These are phyloP conservation scores for Rostrohypoxylon terebratum DNA, from an alignment of 495 filamentous ascomycete species.

Conservation along the genomic window DNA sequence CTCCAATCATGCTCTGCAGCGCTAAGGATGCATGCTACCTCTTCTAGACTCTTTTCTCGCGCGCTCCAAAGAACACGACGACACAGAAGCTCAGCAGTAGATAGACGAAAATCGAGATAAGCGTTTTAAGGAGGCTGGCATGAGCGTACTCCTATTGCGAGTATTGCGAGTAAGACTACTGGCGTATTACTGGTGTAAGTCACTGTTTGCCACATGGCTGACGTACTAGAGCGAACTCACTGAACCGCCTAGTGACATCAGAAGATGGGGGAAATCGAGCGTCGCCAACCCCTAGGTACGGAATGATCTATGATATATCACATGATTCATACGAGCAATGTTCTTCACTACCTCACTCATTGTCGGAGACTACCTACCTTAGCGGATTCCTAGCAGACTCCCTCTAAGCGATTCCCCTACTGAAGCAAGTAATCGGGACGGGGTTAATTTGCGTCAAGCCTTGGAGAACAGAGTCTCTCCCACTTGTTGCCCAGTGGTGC, in stretches of 20 bases:
- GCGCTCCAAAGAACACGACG: constrained; percentile 12
- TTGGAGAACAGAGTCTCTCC: constrained; percentile 51
- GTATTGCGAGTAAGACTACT: constrained; percentile 29
- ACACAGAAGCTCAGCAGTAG: constrained; percentile 36
- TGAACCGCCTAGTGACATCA: constrained; percentile 37
- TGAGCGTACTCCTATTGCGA: constrained; percentile 31
- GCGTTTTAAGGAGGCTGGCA: constrained; percentile 32
- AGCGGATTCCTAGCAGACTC: constrained; percentile 50
- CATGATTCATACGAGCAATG: constrained; percentile 55
- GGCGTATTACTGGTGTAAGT: constrained; percentile 44
- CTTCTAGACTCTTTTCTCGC: constrained; percentile 47
- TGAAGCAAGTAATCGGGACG: constrained; percentile 33
- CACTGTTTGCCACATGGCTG: no score
- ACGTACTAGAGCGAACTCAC: constrained; percentile 49
- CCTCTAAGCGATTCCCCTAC: constrained; percentile 51
- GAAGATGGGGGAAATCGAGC: neutral
- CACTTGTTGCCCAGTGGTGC: constrained; percentile 48
- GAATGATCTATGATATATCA: no score
- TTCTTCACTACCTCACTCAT: constrained; percentile 9
- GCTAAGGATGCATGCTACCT: constrained; percentile 52
- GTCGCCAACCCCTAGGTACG: constrained; percentile 17
- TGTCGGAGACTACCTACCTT: constrained; percentile 54
- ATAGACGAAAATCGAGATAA: constrained; percentile 44
- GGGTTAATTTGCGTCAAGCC: constrained; percentile 44
- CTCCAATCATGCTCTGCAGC: constrained; percentile 52